Evolutionary conservation across 345 rosid species (phyloP).

Genomic region (Punica granatum): DNA sequence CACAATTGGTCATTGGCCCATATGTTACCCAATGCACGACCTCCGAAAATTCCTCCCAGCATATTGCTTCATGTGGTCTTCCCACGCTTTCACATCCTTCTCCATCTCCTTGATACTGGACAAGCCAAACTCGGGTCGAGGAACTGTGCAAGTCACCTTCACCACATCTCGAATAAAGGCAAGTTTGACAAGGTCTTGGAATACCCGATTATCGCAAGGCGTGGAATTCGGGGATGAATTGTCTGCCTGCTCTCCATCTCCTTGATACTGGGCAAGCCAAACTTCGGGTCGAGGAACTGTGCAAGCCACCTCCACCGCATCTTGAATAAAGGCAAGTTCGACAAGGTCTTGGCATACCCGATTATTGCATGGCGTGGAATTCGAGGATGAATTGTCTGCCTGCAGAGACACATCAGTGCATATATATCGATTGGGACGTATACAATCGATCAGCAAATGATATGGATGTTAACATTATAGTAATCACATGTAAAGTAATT

Average conservation of each 20-base stretch:
- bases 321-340: conserved; percentile 18
- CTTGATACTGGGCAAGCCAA: conserved; percentile 15
- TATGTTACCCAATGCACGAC: conserved; percentile 18
- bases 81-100: conserved; percentile 21
- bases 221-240: conserved; percentile 30
- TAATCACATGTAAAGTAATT: no score
- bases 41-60: conserved; percentile 7
- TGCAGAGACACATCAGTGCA: no score
- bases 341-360: conserved; percentile 18
- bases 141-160: conserved; percentile 21
- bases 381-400: conserved; percentile 28
- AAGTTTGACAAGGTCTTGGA: conserved; percentile 18
- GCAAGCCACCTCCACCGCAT: conserved; percentile 24
- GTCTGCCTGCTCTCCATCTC: conserved; percentile 27
- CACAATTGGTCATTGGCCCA: conserved; percentile 28
- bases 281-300: conserved; percentile 16
- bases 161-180: conserved; percentile 17
- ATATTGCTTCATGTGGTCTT: conserved; percentile 17
- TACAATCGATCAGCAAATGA: no score
- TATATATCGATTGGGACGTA: no score
- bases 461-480: no score
- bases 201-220: conserved; percentile 22
- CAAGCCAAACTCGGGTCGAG: conserved; percentile 17
- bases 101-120: conserved; percentile 26
- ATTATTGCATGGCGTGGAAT: conserved; percentile 25